Conservation (phyloP, 768 basidiomycete species). For the Tremella yokohamensis region DNA sequence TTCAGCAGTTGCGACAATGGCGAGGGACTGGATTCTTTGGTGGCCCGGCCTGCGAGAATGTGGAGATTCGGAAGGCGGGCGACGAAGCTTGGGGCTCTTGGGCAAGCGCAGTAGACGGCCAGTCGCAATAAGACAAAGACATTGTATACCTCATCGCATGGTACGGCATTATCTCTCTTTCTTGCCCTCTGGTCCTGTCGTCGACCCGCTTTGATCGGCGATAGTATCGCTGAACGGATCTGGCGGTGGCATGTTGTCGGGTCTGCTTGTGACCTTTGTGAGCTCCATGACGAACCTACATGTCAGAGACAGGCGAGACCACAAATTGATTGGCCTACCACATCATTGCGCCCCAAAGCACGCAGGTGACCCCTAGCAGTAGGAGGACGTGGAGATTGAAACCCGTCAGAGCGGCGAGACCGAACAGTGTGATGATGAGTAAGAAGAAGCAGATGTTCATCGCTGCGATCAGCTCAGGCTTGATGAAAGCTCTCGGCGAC, state of each 20-base stretch:
- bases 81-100: constrained; percentile 38
- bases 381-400: constrained; percentile 47
- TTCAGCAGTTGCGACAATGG: constrained; percentile 43
- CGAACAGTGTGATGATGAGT: constrained; percentile 43
- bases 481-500: background rate
- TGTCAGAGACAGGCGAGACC: background rate
- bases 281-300: constrained; percentile 45
- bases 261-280: constrained; percentile 36
- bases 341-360: constrained; percentile 46
- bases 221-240: background rate
- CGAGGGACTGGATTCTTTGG: constrained; percentile 50
- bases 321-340: constrained; percentile 29
- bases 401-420: constrained; percentile 38
- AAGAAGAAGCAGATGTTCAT: constrained; percentile 50
- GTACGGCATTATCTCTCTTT: constrained; percentile 30
- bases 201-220: background rate
- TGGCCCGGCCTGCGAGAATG: constrained; percentile 49
- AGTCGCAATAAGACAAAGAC: too few species aligned
- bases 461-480: constrained; percentile 17
- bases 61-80: constrained; percentile 40
- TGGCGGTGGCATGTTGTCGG: constrained; percentile 35
- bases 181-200: constrained; percentile 11
- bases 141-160: background rate
- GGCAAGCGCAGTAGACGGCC: constrained; percentile 26
- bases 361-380: constrained; percentile 33